Evolutionary conservation across 2,329 filamentous ascomycete genomes (phyloP).

Genomic region (Fusarium sp.): DNA sequence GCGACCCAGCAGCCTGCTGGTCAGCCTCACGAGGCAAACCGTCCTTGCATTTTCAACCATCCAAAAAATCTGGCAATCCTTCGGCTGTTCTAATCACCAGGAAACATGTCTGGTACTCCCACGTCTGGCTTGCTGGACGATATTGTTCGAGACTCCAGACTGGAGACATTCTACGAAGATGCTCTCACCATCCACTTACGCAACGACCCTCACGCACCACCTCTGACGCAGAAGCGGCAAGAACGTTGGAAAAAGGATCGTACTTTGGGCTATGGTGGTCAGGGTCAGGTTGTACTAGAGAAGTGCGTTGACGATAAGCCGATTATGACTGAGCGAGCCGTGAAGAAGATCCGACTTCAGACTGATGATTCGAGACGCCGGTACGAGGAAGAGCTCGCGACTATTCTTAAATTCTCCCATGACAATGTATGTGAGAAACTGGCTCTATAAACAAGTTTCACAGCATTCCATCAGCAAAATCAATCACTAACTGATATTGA

Average conservation of each 20-base stretch:
- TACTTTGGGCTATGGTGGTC: background rate
- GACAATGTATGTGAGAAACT: conserved; percentile 9
- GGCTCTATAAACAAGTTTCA: no score
- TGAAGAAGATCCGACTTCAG: background rate
- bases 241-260: background rate
- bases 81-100: no score
- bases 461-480: no score
- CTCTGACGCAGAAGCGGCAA: background rate
- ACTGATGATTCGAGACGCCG: background rate
- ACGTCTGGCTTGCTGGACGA: background rate
- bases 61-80: background rate
- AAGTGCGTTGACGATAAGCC: background rate
- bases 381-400: background rate
- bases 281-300: background rate
- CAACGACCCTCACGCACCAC: background rate
- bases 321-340: background rate
- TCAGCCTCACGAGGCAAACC: background rate
- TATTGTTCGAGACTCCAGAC: conserved; percentile 1
- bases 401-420: background rate
- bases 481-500: background rate
- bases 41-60: background rate
- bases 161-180: background rate
- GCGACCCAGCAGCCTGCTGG: background rate
- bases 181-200: background rate
- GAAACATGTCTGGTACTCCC: no score